phyloP scores from a whole-genome alignment of 495 filamentous ascomycete species.

The Copromyces sp. region DNA sequence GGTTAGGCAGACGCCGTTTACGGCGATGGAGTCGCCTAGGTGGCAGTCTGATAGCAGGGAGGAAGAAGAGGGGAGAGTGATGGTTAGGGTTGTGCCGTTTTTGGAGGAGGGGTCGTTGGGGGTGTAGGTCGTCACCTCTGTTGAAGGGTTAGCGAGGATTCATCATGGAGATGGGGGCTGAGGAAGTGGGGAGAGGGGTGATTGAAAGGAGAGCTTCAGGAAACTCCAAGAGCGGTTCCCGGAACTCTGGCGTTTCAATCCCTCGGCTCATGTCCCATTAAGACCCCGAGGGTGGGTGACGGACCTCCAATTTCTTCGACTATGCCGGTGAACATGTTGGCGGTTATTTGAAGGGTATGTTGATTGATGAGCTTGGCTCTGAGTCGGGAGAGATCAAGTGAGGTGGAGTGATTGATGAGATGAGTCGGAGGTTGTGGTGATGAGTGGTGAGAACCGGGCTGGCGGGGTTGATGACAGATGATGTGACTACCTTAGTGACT shows the following conservation, averaged over 20 bases:
- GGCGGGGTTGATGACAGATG: background rate
- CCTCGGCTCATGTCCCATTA: too few species aligned
- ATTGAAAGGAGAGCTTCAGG: background rate
- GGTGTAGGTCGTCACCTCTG: slow-evolving; percentile 12
- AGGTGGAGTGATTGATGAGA: background rate
- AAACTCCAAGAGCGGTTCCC: too few species aligned
- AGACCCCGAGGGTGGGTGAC: slow-evolving; percentile 12
- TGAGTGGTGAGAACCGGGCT: background rate
- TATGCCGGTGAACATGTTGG: slow-evolving; percentile 91
- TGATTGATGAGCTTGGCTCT: background rate
- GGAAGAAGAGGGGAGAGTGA: slow-evolving; percentile 51
- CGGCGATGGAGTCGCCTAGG: slow-evolving; percentile 82
- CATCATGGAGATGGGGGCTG: background rate
- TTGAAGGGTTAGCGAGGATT: background rate
- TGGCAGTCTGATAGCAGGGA: slow-evolving; percentile 71
- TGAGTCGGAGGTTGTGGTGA: background rate
- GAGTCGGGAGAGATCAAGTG: background rate
- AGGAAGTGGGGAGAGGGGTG: background rate
- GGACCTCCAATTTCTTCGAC: slow-evolving; percentile 91
- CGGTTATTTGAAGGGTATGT: background rate
- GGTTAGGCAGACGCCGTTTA: slow-evolving; percentile 89
- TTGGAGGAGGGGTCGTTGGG: slow-evolving; percentile 1
- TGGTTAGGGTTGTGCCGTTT: slow-evolving; percentile 76
- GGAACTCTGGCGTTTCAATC: too few species aligned
- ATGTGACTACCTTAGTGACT: too few species aligned